Evolutionary conservation across 495 filamentous ascomycete genomes (phyloP).

Genomic region (Parmelia sp.): DNA sequence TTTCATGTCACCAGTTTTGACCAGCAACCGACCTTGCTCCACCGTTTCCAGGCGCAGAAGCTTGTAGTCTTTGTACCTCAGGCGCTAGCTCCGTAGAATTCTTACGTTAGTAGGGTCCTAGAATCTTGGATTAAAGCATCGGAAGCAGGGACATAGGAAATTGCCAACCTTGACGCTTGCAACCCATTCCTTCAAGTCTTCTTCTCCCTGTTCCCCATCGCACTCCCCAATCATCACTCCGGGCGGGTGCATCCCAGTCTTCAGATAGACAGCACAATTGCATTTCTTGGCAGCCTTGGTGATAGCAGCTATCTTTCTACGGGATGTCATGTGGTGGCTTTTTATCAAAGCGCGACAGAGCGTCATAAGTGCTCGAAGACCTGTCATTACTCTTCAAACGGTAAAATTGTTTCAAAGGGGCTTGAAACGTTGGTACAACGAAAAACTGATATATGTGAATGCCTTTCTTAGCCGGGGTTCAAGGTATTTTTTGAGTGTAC

Average conservation of each 20-base stretch:
- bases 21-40: constrained; percentile 18
- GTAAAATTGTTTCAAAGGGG: no score
- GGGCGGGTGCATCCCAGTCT: constrained; percentile 55
- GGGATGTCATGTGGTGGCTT: constrained; percentile 77
- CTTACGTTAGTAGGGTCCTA: no score
- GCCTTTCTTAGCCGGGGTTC: background rate
- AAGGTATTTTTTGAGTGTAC: background rate
- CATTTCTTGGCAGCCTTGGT: constrained; percentile 54
- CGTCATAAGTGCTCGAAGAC: constrained; percentile 1
- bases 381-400: background rate
- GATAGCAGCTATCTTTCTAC: constrained; percentile 64
- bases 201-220: constrained; percentile 41
- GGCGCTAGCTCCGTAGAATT: constrained; percentile 23
- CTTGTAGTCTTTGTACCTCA: constrained; percentile 48
- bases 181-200: constrained; percentile 49
- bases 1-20: constrained; percentile 41
- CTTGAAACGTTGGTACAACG: background rate
- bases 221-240: constrained; percentile 72
- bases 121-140: background rate
- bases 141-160: background rate
- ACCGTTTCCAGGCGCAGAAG: constrained; percentile 37
- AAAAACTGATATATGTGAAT: background rate
- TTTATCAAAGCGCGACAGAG: constrained; percentile 59
- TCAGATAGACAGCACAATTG: constrained; percentile 55
- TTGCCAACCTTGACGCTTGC: constrained; percentile 42